Percentiles rank a stretch among this genome's conserved stretches.
Conservation (phyloP, 1,284 basidiomycete species). For the Ustilago loliicola region DNA sequence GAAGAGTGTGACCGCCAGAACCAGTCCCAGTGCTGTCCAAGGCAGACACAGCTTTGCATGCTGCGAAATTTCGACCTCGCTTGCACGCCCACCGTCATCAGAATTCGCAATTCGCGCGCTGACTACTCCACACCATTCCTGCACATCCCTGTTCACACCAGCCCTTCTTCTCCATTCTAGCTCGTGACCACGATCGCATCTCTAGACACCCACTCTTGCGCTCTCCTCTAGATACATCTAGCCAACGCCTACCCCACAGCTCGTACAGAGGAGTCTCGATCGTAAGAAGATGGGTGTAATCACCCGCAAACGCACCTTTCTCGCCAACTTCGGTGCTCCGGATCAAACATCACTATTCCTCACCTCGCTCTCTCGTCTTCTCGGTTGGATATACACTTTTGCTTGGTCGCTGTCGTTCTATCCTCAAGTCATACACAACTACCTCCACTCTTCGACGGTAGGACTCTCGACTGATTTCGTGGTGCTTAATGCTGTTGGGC, state of each 20-base stretch:
- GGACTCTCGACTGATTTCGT: conserved; percentile 64
- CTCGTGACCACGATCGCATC: too few species aligned
- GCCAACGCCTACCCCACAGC: too few species aligned
- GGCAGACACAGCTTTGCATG: background rate
- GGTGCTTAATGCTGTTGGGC: conserved; percentile 58
- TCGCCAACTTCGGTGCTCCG: background rate
- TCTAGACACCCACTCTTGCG: too few species aligned
- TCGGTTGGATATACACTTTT: conserved; percentile 63
- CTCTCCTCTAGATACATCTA: too few species aligned
- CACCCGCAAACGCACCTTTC: background rate
- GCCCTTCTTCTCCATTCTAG: background rate
- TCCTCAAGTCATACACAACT: conserved; percentile 61
- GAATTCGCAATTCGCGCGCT: background rate
- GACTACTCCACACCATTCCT: background rate
- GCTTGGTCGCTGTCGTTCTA: conserved; percentile 67
- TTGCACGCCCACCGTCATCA: background rate
- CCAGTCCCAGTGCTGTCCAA: too few species aligned
- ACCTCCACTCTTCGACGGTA: conserved; percentile 24
- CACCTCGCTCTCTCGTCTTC: conserved; percentile 37
- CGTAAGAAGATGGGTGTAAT: conserved; percentile 15
- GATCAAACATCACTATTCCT: conserved; percentile 13
- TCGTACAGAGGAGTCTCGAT: background rate
- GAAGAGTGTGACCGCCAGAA: too few species aligned
- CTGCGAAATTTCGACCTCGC: background rate
- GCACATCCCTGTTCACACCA: background rate